Base-by-base conservation (phyloP, 73 alveolate genomes). In the Effrenium voratum region DNA sequence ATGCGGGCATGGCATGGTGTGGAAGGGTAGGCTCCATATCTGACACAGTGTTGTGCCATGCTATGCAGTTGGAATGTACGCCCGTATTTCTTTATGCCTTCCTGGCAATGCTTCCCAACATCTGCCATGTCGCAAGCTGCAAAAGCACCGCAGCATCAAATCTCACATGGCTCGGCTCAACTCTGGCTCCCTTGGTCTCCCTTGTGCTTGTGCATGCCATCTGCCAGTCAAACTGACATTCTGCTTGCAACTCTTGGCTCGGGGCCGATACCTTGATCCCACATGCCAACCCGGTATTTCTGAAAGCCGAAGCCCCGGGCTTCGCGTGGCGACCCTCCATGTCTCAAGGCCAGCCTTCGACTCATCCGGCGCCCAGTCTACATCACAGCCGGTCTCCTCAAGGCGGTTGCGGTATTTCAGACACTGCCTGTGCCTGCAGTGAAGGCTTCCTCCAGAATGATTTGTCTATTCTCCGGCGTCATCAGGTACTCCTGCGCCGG, bases 381-480 rank as follows among this genome's bases (percentile, higher is more conserved):
- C 97, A 34, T 90, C 97, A 34, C 97, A 90, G 87, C 97, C 97
- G 10, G 97, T 45, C 75, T 90, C 97, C 97, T 90, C 43, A 2
- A 36, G 81, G 47, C 2, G 34, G 75, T 57, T 16, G 43, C 26
- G 32, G 43, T 30, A 40, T 12, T 44, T 22, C 44, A 26, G 32
- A 13, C 26, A 24, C 45, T 24, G 66, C 19, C 38, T 73, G 84
- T 26, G 81, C 28, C 43, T 0, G 81, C 83, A 32, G 19, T 72
- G 83, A 38, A 38, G 50, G 47, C 46, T 46, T 43, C 97, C 97
- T 90, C 97, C 40, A 90, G 66, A 34, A 90, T 28, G 24, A 90
- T 90, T 55, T 90, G 97, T 36, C 97, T 46, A 76, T 90, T 86
- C 87, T 90, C 97, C 8, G 97, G 97, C 41, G 97, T 90, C 97